A percentile compares a stretch with the other conserved stretches of the same genome.
phyloP scores from a whole-genome alignment of 805 yeast species.

The Millerago galiae region DNA sequence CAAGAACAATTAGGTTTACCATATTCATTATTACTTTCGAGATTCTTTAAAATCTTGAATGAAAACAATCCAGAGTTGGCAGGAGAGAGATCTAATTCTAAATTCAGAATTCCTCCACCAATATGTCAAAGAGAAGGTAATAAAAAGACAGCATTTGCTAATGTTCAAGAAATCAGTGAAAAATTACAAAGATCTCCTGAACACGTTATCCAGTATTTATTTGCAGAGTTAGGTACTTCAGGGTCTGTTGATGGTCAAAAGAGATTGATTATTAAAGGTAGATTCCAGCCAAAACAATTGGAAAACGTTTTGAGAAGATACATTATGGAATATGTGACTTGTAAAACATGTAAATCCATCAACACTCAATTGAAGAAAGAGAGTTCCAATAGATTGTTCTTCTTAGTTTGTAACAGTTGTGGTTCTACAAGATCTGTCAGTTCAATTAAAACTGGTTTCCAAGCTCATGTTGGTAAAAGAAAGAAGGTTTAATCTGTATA shows the following conservation, averaged over 20 bases:
- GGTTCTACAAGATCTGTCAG: slow-evolving; percentile 96
- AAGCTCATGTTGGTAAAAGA: slow-evolving; percentile 93
- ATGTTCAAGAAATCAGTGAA: slow-evolving; percentile 89
- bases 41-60: slow-evolving; percentile 82
- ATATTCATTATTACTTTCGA: slow-evolving; percentile 68
- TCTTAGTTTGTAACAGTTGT: slow-evolving; percentile 96
- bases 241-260: slow-evolving; percentile 98
- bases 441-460: slow-evolving; percentile 99
- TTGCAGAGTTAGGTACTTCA: slow-evolving; percentile 98
- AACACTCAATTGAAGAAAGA: slow-evolving; percentile 95
- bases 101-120: slow-evolving; percentile 97
- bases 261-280: slow-evolving; percentile 95
- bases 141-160: slow-evolving; percentile 93
- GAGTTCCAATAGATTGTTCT: slow-evolving; percentile 91
- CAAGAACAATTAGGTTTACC: slow-evolving; percentile 54
- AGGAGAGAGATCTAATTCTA: slow-evolving; percentile 88
- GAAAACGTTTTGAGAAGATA: slow-evolving; percentile 95
- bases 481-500: slow-evolving; percentile 38
- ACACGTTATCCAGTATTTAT: slow-evolving; percentile 91
- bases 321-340: slow-evolving; percentile 94
- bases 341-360: slow-evolving; percentile 98
- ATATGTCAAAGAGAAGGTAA: slow-evolving; percentile 94
- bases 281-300: slow-evolving; percentile 95
- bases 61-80: slow-evolving; percentile 97
- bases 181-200: slow-evolving; percentile 95